Conservation (phyloP, 2,329 filamentous ascomycete species). For the Calonectria henricotiae region DNA sequence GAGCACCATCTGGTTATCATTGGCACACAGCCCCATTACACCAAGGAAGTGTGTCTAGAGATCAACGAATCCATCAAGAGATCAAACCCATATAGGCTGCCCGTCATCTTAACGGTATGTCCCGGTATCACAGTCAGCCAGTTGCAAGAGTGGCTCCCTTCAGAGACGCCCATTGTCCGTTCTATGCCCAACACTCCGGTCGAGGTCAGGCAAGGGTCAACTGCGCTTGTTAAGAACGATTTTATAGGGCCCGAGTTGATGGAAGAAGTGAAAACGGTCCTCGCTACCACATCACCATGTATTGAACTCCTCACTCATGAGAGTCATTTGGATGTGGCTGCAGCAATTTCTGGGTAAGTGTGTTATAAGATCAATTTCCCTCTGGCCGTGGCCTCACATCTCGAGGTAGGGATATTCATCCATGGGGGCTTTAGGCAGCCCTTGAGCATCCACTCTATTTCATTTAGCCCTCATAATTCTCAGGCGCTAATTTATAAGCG, state of each 20-base stretch:
- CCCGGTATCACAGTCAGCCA: constrained; percentile 16
- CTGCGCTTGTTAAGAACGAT: neutral
- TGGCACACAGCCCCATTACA: constrained; percentile 20
- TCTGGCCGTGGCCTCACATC: too few species aligned
- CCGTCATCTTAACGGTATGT: constrained; percentile 6
- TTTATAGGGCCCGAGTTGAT: neutral
- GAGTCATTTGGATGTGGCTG: constrained; percentile 4
- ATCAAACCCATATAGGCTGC: neutral
- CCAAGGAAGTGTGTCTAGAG: constrained; percentile 17
- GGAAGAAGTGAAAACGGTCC: constrained; percentile 1
- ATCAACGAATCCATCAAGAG: constrained; percentile 10
- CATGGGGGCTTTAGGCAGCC: neutral
- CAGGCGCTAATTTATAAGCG: neutral
- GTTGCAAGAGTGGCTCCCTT: neutral
- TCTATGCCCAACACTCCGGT: constrained; percentile 20
- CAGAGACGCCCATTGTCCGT: neutral
- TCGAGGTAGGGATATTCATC: too few species aligned
- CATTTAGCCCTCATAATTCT: neutral
- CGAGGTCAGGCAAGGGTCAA: constrained; percentile 12
- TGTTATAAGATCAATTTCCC: too few species aligned
- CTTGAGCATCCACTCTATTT: neutral
- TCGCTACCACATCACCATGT: neutral
- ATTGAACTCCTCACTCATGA: constrained; percentile 3
- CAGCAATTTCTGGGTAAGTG: constrained; percentile 20
- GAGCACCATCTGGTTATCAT: constrained; percentile 1